Percentiles rank a stretch among this genome's conserved stretches.
phyloP scores from a whole-genome alignment of 1,284 basidiomycete genomes.

The Sporisorium iseilematis-ciliati region DNA sequence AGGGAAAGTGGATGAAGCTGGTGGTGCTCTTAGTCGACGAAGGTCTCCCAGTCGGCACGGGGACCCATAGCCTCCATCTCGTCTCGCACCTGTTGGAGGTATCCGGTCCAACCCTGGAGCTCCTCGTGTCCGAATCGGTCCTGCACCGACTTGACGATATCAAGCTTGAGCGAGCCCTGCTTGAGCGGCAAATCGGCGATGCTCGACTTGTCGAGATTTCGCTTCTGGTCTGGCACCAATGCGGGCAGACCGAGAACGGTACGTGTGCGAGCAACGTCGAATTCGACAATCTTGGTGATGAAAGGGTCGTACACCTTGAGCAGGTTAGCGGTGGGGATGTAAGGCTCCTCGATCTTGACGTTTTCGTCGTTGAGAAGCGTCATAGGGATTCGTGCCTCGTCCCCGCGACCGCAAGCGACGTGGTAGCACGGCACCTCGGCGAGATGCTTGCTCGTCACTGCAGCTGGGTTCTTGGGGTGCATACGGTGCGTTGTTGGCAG shows the following conservation, averaged over 20 bases:
- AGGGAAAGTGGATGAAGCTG: background rate
- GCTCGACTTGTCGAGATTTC: slow-evolving; percentile 11
- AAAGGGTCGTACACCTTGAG: slow-evolving; percentile 51
- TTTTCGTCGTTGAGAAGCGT: slow-evolving; percentile 34
- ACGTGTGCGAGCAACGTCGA: slow-evolving; percentile 38
- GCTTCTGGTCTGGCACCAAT: slow-evolving; percentile 20
- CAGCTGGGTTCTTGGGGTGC: slow-evolving; percentile 46
- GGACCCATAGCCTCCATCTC: slow-evolving; percentile 47
- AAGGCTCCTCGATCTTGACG: slow-evolving; percentile 41
- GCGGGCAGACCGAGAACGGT: slow-evolving; percentile 34
- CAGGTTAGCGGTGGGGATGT: slow-evolving; percentile 41
- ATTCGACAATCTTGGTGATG: slow-evolving; percentile 45
- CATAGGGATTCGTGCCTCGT: slow-evolving; percentile 38
- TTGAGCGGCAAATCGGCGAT: slow-evolving; percentile 39
- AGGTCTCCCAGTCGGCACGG: slow-evolving; percentile 44
- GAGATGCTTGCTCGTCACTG: slow-evolving; percentile 36
- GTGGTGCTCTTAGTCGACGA: slow-evolving; percentile 25
- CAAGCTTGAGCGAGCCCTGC: slow-evolving; percentile 23
- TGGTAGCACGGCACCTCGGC: slow-evolving; percentile 51
- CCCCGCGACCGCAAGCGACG: slow-evolving; percentile 42
- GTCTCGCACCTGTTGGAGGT: slow-evolving; percentile 38
- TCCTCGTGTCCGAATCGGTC: slow-evolving; percentile 22
- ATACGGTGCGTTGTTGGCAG: slow-evolving; percentile 40
- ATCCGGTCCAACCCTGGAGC: slow-evolving; percentile 37
- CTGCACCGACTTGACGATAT: slow-evolving; percentile 35